Conservation (phyloP, 2,329 filamentous ascomycete species). For the Zelopaecilomyces penicillatus region DNA sequence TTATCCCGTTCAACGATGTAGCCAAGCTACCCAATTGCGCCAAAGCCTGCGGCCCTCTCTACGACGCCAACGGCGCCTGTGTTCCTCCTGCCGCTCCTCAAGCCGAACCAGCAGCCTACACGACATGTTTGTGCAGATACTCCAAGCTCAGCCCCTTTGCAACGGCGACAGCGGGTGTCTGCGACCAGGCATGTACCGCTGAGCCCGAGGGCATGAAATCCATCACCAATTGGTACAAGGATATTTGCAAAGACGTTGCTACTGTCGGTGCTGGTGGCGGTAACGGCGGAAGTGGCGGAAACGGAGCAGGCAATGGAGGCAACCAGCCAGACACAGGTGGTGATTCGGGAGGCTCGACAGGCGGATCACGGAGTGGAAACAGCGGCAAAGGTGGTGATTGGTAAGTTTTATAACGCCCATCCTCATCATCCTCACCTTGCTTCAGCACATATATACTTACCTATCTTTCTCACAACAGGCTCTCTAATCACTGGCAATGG, state of each 20-base stretch:
- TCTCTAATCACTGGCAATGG: slow-evolving; percentile 67
- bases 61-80: slow-evolving; percentile 64
- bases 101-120: slow-evolving; percentile 45
- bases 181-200: slow-evolving; percentile 49
- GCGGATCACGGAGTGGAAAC: slow-evolving; percentile 14
- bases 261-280: neutral
- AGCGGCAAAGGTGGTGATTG: slow-evolving; percentile 38
- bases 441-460: neutral
- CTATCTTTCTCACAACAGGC: slow-evolving; percentile 35
- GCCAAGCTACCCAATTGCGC: slow-evolving; percentile 53
- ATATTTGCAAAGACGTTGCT: slow-evolving; percentile 46
- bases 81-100: slow-evolving; percentile 47
- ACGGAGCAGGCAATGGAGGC: no score
- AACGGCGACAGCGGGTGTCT: slow-evolving; percentile 49
- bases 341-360: slow-evolving; percentile 7
- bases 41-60: slow-evolving; percentile 48
- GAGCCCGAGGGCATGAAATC: slow-evolving; percentile 38
- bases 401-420: slow-evolving; percentile 25
- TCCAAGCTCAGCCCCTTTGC: slow-evolving; percentile 50
- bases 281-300: neutral
- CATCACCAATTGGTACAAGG: slow-evolving; percentile 63
- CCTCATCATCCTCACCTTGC: neutral
- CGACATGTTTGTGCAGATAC: slow-evolving; percentile 67
- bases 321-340: neutral
- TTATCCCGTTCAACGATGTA: slow-evolving; percentile 43